Evolutionary conservation across 495 filamentous ascomycete species (phyloP), one percentile per base, ranked within the genome.

Genomic region (Penicillium crystallinum): DNA sequence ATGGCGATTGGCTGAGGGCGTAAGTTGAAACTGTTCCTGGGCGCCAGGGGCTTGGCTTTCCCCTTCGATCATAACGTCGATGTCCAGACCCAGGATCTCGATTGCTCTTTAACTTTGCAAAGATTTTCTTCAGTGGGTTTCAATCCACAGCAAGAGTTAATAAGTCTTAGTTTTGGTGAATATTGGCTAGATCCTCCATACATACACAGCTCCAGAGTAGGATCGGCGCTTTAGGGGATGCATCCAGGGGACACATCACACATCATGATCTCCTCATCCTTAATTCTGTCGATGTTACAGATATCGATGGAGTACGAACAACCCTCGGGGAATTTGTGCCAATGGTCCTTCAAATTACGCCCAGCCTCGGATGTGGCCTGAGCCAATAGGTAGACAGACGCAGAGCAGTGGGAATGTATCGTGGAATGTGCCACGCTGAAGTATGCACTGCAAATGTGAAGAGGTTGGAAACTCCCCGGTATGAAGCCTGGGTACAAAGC

Each of bases 361-460:
- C 62, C 62, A 62, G 58, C 56, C 59, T 55, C 47, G 14, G 12
- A 14, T 9, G 30, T 8, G 29, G 6, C 21, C 9, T 23, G 10
- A 17, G 4, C 61, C 61, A 64, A 56, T 61, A 45, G 27, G 17
- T n/a, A n/a, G n/a, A n/a, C n/a, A n/a, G 11, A 15, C 4, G 19
- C 36, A 30, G n/a, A 36, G 36, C 49, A 52, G 56, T 59, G 57
- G 63, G 63, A 66, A 66, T 66, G 63, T 61, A 36, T 12, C 8
- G 27, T 22, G 23, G 56, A 56, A 63, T 58, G 63, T 63, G 51
- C 63, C 60, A 61, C 57, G 50, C 53, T 49, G 44, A 33, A 52
- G 33, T 53, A 36, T 61, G 60, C 50, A 53, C 46, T 23, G 48
- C 46, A 23, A 36, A 53, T 41, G 34, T 65, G 29, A 53, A 21